phyloP scores from a whole-genome alignment of 345 rosid genomes.

The Barbarea vulgaris region DNA sequence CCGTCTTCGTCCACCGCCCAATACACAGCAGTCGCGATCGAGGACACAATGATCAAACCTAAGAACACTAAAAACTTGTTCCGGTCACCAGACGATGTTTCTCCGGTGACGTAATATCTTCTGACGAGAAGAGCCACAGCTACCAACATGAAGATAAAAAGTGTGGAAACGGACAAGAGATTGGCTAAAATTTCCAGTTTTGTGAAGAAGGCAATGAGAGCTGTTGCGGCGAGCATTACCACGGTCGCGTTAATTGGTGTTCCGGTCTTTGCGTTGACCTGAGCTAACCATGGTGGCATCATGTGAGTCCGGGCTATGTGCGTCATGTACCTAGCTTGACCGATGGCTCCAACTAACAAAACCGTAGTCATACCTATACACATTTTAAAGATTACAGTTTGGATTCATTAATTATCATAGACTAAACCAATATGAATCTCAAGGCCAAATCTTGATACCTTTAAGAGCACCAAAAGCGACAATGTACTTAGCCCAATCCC shows the following conservation, averaged over 20 bases:
- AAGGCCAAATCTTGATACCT: constrained; percentile 47
- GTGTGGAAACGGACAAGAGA: constrained; percentile 72
- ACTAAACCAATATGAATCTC: neutral
- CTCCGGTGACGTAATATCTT: constrained; percentile 65
- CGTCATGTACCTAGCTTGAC: constrained; percentile 82
- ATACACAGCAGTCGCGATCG: constrained; percentile 48
- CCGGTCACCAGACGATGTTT: constrained; percentile 47
- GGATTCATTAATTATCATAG: neutral
- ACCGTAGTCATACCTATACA: constrained; percentile 71
- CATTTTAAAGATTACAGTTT: neutral
- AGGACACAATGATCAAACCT: constrained; percentile 50
- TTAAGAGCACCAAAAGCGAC: constrained; percentile 78
- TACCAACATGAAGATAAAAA: constrained; percentile 82
- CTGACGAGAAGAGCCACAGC: constrained; percentile 75
- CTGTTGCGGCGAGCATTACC: constrained; percentile 60
- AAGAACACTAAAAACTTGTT: constrained; percentile 53
- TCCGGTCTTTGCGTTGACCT: constrained; percentile 62
- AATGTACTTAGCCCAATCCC: constrained; percentile 84
- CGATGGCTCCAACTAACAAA: constrained; percentile 67
- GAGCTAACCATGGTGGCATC: constrained; percentile 90
- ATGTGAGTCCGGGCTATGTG: constrained; percentile 91
- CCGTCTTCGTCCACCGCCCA: constrained; percentile 53
- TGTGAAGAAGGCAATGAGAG: constrained; percentile 72
- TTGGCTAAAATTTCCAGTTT: constrained; percentile 56
- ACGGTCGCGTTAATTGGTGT: constrained; percentile 76